Base-by-base conservation (phyloP, 805 yeast genomes). In the Pachysolen tannophilus region DNA sequence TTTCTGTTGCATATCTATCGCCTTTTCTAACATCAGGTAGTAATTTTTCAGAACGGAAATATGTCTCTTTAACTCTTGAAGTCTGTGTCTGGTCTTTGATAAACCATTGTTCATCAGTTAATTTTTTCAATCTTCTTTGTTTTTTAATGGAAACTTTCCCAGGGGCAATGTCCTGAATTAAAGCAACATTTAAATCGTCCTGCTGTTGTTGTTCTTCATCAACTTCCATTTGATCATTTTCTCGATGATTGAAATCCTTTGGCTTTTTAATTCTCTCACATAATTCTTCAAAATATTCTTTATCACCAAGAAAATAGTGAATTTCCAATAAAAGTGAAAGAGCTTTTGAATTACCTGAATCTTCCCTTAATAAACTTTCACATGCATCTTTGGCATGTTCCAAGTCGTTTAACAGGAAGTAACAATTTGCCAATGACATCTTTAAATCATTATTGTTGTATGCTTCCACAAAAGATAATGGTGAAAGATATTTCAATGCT, bases 251-350 rank as follows among this genome's bases (percentile, higher is more conserved):
- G 50, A 10, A 44, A 40, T 25, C 56, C 44, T 5, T 56, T 53
- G 25, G 48, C 39, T 14, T 16, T 31, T 43, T 61, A 44, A 35
- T 61, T 45, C 27, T 51, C 49, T 50, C 57, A 34, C 67, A 58
- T 15, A 60, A 56, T n/a, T 63, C 57, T 8, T 57, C 62, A 0
- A 80, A 82, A 41, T 77, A 81, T 15, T 61, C 61, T 35, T 80
- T 58, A 16, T 82, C 54, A 16, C 54, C 48, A 17, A 70, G 66
- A 8, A 86, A 78, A n/a, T 65, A 65, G 8, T 69, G 77, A 19
- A 65, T 75, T 57, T 92, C 97, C 0, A 92, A 94, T 18, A 92
- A 61, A 0, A 83, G 79, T 20, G 88, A 66, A 46, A 82, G 76
- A 8, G 79, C 72, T 41, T 87, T 95, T 21, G 82, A 58, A 45